Evolutionary conservation across 2,329 filamentous ascomycete genomes (phyloP), one percentile per base, ranked within the genome.

Genomic region (Tolypocladium tropicale): DNA sequence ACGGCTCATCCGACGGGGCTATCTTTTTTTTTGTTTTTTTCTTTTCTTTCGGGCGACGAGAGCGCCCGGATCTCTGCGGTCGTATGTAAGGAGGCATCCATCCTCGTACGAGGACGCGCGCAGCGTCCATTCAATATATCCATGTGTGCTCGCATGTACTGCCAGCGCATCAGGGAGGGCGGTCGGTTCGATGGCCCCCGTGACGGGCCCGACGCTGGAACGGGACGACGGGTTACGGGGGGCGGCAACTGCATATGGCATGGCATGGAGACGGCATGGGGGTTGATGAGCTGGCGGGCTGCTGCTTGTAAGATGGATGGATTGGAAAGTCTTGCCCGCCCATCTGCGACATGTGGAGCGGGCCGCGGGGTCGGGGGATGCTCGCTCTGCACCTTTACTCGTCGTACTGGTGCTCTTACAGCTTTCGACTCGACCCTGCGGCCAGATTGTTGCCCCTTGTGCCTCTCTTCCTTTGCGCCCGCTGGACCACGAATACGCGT

Each of bases 81-180:
- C 16, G 25, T 25, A 32, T 25, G 12, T 46, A 25, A 6, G 41
- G 11, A 28, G 23, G 39, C 10, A n/a, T n/a, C n/a, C n/a, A n/a
- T n/a, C n/a, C n/a, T n/a, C n/a, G n/a, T n/a, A n/a, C n/a, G n/a
- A 23, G 39, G 39, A 43, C n/a, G 39, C 39, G 14, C 14, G 21
- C 12, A 43, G n/a, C 21, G 4, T 12, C n/a, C 9, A 37, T 10
- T n/a, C 21, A 23, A 3, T 7, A 10, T 14, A 43, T 9, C 21
- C 1, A 21, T 23, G 21, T 6, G 28, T 6, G 3, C 18, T 18
- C 4, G 14, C 18, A 49, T 49, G 21, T 21, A 34, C 32, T 60
- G 58, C 58, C 58, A 60, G 39, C 58, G 58, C 58, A 60, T 60
- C 58, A 60, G 41, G 58, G 56, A 58, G 58, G 58, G 58, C 46